Percentiles rank a stretch among this genome's conserved stretches.
phyloP scores from a whole-genome alignment of 1,284 basidiomycete genomes.

The Flammula alnicola region DNA sequence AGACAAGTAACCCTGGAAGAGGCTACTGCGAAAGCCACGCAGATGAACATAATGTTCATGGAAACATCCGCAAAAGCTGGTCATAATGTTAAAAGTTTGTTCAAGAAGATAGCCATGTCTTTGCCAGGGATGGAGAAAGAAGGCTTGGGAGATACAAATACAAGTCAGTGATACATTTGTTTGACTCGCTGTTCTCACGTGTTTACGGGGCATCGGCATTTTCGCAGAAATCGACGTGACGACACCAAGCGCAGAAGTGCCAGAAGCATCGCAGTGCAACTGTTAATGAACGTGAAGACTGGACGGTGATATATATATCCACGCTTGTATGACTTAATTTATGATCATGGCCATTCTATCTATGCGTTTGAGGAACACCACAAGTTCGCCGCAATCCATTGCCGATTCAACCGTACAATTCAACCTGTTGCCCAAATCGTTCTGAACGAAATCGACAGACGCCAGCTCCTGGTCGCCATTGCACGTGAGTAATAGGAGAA shows the following conservation, averaged over 20 bases:
- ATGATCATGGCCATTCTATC: slow-evolving; percentile 9
- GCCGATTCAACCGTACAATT: no score
- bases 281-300: slow-evolving; percentile 48
- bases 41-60: slow-evolving; percentile 97
- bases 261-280: slow-evolving; percentile 78
- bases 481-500: no score
- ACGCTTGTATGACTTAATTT: slow-evolving; percentile 24
- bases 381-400: no score
- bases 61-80: slow-evolving; percentile 99
- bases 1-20: slow-evolving; percentile 99
- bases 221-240: slow-evolving; percentile 82
- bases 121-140: slow-evolving; percentile 95
- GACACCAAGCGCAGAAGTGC: slow-evolving; percentile 65
- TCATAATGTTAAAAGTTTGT: slow-evolving; percentile 98
- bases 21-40: slow-evolving; percentile 91
- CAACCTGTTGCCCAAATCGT: no score
- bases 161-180: slow-evolving; percentile 56
- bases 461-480: no score
- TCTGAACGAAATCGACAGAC: no score
- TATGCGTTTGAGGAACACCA: slow-evolving; percentile 2
- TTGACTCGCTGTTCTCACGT: neutral
- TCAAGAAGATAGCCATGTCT: slow-evolving; percentile 99
- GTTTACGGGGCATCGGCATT: slow-evolving; percentile 16
- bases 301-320: slow-evolving; percentile 17
- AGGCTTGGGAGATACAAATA: slow-evolving; percentile 67